Percentiles rank a stretch among this genome's conserved stretches.
Evolutionary conservation across 2,329 filamentous ascomycete genomes (phyloP).

Genomic region (Exserohilum turcica): DNA sequence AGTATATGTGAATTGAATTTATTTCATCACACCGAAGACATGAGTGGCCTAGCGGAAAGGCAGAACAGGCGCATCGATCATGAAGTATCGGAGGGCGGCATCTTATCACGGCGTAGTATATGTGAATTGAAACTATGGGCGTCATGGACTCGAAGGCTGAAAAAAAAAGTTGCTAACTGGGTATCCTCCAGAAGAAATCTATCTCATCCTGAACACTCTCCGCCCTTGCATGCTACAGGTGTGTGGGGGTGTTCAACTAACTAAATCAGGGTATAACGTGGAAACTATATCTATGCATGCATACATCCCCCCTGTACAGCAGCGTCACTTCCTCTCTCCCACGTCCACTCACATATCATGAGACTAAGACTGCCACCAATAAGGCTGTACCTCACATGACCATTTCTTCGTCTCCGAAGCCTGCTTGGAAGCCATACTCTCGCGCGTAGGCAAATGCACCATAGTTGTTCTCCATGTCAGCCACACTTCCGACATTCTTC

Average conservation of each 20-base stretch:
- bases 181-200: slow-evolving; percentile 6
- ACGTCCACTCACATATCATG: not conserved
- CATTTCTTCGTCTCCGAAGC: slow-evolving; percentile 48
- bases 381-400: slow-evolving; percentile 40
- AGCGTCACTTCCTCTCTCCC: not conserved
- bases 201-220: not conserved
- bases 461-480: slow-evolving; percentile 70
- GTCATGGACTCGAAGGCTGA: not conserved
- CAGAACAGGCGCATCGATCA: slow-evolving; percentile 20
- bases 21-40: not conserved
- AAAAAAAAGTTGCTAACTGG: slow-evolving; percentile 1
- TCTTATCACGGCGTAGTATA: not conserved
- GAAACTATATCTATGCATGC: not conserved
- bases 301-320: not conserved
- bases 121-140: not conserved
- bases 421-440: slow-evolving; percentile 53
- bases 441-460: slow-evolving; percentile 63
- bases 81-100: not conserved
- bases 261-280: slow-evolving; percentile 10
- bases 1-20: not conserved
- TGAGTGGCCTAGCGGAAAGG: slow-evolving; percentile 41
- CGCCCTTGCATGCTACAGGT: not conserved
- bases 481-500: slow-evolving; percentile 51
- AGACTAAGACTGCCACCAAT: not conserved
- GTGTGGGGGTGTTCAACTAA: not conserved